A percentile compares a stretch with the other conserved stretches of the same genome.
Evolutionary conservation across 1,284 basidiomycete species (phyloP).

Genomic region (Inonotus obliquus): DNA sequence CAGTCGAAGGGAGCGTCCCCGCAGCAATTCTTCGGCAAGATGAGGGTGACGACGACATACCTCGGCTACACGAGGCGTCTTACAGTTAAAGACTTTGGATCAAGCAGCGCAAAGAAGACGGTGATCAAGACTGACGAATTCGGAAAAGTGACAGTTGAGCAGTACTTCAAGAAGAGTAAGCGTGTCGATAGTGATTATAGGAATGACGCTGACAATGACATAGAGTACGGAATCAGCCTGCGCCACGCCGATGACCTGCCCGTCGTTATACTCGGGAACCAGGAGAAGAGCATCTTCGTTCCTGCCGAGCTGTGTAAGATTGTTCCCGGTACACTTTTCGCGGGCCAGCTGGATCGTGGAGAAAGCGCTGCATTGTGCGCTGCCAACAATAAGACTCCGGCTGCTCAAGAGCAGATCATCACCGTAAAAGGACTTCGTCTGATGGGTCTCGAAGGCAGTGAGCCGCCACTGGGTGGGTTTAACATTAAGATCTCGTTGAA

Average conservation of each 20-base stretch:
- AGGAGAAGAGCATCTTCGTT: slow-evolving; percentile 41
- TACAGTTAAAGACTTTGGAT: slow-evolving; percentile 42
- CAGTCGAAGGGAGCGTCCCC: slow-evolving; percentile 39
- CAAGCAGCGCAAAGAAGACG: slow-evolving; percentile 40
- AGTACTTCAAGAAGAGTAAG: slow-evolving; percentile 59
- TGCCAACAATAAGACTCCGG: slow-evolving; percentile 3
- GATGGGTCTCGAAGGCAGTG: slow-evolving; percentile 43
- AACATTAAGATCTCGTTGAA: slow-evolving; percentile 46
- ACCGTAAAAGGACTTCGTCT: slow-evolving; percentile 47
- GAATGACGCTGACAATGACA: background rate
- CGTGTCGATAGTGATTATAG: background rate
- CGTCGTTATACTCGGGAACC: slow-evolving; percentile 50
- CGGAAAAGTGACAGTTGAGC: slow-evolving; percentile 49
- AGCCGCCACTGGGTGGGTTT: slow-evolving; percentile 42
- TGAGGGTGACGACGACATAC: slow-evolving; percentile 55
- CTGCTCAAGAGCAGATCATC: slow-evolving; percentile 41
- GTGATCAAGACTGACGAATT: slow-evolving; percentile 52
- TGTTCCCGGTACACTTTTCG: slow-evolving; percentile 46
- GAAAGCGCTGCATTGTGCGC: slow-evolving; percentile 4
- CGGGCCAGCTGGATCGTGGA: slow-evolving; percentile 34
- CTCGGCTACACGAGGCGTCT: slow-evolving; percentile 49
- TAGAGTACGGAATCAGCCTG: slow-evolving; percentile 56
- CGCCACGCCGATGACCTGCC: slow-evolving; percentile 48
- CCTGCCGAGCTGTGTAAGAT: slow-evolving; percentile 71
- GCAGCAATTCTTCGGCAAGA: slow-evolving; percentile 41